Percentiles rank a stretch among this genome's conserved stretches.
Evolutionary conservation across 208 protist genomes (phyloP).

Genomic region (Trypanosoma conorhini): DNA sequence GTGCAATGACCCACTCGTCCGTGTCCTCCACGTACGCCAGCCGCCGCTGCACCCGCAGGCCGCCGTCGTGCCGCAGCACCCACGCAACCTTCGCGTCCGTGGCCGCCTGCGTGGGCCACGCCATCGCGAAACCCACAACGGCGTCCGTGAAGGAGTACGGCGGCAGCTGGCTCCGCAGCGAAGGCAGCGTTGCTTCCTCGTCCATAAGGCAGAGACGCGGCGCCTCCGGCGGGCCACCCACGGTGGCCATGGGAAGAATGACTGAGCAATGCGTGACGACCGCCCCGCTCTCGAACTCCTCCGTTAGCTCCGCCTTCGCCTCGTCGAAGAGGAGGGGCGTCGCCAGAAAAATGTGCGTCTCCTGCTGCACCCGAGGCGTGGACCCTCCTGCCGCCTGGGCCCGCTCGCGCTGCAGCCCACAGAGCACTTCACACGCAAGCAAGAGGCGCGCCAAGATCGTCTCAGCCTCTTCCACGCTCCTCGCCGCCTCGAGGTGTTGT

Average conservation of each 20-base stretch:
- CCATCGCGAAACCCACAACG: constrained; percentile 55
- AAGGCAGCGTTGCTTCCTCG: background rate
- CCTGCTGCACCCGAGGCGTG: constrained; percentile 5
- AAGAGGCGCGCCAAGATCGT: constrained; percentile 20
- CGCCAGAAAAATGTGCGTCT: constrained; percentile 43
- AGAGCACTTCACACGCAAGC: constrained; percentile 25
- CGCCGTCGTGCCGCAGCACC: constrained; percentile 18
- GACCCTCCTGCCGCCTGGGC: background rate
- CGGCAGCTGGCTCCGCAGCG: constrained; percentile 1
- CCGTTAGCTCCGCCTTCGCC: constrained; percentile 29
- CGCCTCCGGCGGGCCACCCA: constrained; percentile 22
- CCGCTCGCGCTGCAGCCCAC: background rate
- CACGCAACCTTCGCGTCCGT: constrained; percentile 36
- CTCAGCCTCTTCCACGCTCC: constrained; percentile 19
- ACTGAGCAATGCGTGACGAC: constrained; percentile 42
- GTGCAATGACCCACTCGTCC: constrained; percentile 45
- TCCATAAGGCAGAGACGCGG: constrained; percentile 25
- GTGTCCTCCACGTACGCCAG: constrained; percentile 57
- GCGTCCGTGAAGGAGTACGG: constrained; percentile 19
- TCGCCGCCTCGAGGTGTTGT: background rate
- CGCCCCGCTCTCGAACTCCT: constrained; percentile 41
- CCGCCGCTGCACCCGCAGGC: constrained; percentile 26
- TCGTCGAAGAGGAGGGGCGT: constrained; percentile 51
- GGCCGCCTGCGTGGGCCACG: constrained; percentile 37
- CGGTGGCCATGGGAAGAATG: constrained; percentile 40